A percentile compares a stretch with the other conserved stretches of the same genome.
phyloP scores from a whole-genome alignment of 2,329 filamentous ascomycete species.

The Alternaria triticina region DNA sequence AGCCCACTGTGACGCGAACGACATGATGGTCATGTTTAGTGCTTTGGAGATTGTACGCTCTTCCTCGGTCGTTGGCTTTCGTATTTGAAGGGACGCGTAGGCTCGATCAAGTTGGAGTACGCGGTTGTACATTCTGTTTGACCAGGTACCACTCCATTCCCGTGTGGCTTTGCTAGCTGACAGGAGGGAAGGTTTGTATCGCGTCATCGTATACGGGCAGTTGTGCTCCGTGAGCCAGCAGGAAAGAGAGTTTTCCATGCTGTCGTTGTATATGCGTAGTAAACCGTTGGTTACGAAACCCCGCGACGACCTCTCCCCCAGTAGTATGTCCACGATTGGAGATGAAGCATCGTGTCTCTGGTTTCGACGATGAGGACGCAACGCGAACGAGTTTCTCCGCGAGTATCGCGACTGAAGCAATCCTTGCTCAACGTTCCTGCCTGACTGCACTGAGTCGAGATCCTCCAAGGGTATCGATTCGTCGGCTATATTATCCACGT shows the following conservation, averaged over 20 bases:
- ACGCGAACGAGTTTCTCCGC: not conserved
- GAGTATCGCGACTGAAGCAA: not conserved
- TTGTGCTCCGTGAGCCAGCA: conserved; percentile 63
- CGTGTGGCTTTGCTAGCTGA: conserved; percentile 45
- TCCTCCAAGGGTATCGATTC: not conserved
- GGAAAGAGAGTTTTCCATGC: conserved; percentile 59
- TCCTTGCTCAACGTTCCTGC: not conserved
- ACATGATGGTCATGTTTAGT: conserved; percentile 57
- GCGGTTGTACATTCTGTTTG: conserved; percentile 57
- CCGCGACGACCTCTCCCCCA: conserved; percentile 19
- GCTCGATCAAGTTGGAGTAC: conserved; percentile 55
- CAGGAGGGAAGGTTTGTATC: conserved; percentile 30
- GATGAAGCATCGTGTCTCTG: conserved; percentile 11
- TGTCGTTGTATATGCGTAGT: conserved; percentile 60
- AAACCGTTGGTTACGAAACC: conserved; percentile 51
- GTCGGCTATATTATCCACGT: not conserved
- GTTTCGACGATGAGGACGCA: not conserved
- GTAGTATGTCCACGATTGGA: conserved; percentile 40
- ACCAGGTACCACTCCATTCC: conserved; percentile 41
- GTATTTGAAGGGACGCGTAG: conserved; percentile 35
- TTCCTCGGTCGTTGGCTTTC: conserved; percentile 50
- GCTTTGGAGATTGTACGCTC: conserved; percentile 50
- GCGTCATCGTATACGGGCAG: conserved; percentile 53
- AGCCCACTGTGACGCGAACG: conserved; percentile 60
- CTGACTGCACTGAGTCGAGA: not conserved